A percentile compares a stretch with the other conserved stretches of the same genome.
These are phyloP conservation scores for Hemisphaericaspora subhashii DNA, from an alignment of 1,139 yeast genomes.

Conservation along the genomic window DNA sequence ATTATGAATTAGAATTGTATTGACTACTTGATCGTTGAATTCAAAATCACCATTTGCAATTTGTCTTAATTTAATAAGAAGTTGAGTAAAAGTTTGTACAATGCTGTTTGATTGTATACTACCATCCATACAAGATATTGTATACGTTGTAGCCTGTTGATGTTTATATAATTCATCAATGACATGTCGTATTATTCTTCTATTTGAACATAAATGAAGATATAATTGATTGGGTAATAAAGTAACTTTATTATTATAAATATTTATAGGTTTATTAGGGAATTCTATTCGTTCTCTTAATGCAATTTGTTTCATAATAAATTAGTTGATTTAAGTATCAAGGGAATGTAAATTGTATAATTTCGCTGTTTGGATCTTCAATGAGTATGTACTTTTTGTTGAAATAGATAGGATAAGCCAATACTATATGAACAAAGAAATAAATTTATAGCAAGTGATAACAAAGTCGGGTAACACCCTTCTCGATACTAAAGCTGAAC, in stretches of 20 bases:
- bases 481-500: too few relatives aligned
- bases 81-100: conserved; percentile 6
- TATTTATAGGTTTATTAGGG: neutral
- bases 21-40: conserved; percentile 1
- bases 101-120: neutral
- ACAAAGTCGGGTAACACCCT: too few relatives aligned
- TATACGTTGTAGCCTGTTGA: conserved; percentile 1
- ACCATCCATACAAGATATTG: conserved; percentile 10
- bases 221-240: conserved; percentile 3
- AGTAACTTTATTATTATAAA: neutral
- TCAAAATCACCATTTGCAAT: conserved; percentile 7
- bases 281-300: conserved; percentile 9
- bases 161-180: conserved; percentile 2
- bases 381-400: too few relatives aligned
- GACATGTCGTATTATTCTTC: neutral
- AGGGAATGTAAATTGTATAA: too few relatives aligned
- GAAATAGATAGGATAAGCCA: too few relatives aligned
- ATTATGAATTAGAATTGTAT: conserved; percentile 13
- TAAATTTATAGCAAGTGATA: too few relatives aligned
- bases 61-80: conserved; percentile 4
- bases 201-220: conserved; percentile 9
- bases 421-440: too few relatives aligned
- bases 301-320: conserved; percentile 11
- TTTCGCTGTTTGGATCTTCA: too few relatives aligned
- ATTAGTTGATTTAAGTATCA: too few relatives aligned